phyloP scores from a whole-genome alignment of 352 stramenopile species.

The Saprolegnia diclina region DNA sequence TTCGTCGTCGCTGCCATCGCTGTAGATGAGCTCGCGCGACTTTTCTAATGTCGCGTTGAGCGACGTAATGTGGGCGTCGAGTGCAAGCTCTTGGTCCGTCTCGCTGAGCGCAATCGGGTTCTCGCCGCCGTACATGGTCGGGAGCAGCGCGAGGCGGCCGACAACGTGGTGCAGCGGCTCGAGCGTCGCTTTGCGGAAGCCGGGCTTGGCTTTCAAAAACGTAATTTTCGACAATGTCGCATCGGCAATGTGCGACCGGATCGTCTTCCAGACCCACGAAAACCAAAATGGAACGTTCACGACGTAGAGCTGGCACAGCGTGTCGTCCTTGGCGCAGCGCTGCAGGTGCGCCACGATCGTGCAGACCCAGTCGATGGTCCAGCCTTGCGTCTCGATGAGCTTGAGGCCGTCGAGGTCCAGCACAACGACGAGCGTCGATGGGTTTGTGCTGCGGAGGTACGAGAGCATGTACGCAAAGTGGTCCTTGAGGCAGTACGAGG shows the following conservation, averaged over 20 bases:
- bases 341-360: slow-evolving; percentile 1
- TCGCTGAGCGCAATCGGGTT: slow-evolving; percentile 1
- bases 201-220: slow-evolving; percentile 5
- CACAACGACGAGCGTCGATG: not conserved
- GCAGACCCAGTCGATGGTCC: slow-evolving; percentile 11
- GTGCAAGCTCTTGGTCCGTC: not conserved
- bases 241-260: not conserved
- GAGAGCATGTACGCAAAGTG: slow-evolving; percentile 11
- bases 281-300: slow-evolving; percentile 15
- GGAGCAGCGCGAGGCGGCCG: not conserved
- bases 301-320: not conserved
- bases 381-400: slow-evolving; percentile 12
- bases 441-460: not conserved
- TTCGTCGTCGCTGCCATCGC: slow-evolving; percentile 11
- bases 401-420: slow-evolving; percentile 5
- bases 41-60: not conserved
- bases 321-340: not conserved
- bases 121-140: slow-evolving; percentile 1
- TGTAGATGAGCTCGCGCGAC: slow-evolving; percentile 1
- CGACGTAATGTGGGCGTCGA: not conserved
- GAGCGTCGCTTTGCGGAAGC: slow-evolving; percentile 1
- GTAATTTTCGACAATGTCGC: not conserved
- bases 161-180: not conserved
- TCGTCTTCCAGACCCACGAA: slow-evolving; percentile 11
- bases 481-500: slow-evolving; percentile 6